phyloP scores from a whole-genome alignment of 108 stramenopile genomes.

The Nannochloropsis gaditana region DNA sequence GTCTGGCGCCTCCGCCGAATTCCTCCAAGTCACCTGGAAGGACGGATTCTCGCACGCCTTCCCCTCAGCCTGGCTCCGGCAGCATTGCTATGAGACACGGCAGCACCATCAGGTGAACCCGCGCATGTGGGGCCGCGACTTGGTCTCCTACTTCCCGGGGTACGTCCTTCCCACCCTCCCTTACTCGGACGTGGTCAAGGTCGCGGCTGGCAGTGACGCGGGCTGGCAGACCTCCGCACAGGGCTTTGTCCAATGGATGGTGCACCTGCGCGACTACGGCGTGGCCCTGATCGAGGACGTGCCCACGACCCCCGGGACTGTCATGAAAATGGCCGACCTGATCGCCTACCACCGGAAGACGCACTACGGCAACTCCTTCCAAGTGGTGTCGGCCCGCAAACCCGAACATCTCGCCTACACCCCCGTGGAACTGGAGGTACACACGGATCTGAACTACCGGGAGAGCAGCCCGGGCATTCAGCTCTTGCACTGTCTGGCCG shows the following conservation, averaged over 20 bases:
- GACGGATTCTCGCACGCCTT: background rate
- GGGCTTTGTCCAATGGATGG: background rate
- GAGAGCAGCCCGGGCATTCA: constrained; percentile 49
- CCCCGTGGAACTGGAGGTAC: constrained; percentile 13
- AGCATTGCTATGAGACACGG: constrained; percentile 11
- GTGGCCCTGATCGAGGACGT: background rate
- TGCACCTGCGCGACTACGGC: background rate
- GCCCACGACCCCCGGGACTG: constrained; percentile 15
- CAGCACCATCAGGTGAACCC: background rate
- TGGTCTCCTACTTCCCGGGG: background rate
- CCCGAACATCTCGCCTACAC: constrained; percentile 4
- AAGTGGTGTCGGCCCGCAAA: background rate
- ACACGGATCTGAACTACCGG: constrained; percentile 45
- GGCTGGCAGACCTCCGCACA: background rate
- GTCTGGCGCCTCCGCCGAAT: background rate
- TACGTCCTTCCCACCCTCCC: background rate
- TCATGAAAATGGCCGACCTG: background rate
- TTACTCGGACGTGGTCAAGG: background rate
- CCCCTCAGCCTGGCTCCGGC: background rate
- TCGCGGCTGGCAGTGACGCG: background rate
- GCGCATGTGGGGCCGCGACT: background rate
- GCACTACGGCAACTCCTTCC: background rate
- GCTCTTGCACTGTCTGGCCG: constrained; percentile 36
- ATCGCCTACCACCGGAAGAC: constrained; percentile 2
- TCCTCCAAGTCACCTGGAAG: constrained; percentile 2